These are phyloP conservation scores for Umbelopsis vinacea DNA, from an alignment of 192 early-diverging fungal genomes.

Conservation along the genomic window DNA sequence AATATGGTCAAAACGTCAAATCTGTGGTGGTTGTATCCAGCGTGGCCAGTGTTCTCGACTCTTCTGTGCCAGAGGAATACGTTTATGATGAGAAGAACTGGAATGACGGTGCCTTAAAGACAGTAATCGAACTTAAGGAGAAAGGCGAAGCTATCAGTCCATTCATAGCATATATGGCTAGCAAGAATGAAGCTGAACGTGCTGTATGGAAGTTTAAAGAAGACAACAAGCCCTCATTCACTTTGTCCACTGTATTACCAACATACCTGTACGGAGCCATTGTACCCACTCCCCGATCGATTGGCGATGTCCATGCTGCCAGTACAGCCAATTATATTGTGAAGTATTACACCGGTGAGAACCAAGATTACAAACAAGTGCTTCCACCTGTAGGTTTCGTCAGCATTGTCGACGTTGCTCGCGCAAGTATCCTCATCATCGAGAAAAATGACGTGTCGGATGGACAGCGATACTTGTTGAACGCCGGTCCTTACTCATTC, in stretches of 20 bases:
- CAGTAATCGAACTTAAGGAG: not conserved
- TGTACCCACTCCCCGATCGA: too few species aligned
- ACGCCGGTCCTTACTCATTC: not conserved
- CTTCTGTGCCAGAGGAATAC: not conserved
- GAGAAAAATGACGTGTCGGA: not conserved
- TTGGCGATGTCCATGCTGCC: too few species aligned
- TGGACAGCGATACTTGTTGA: slow-evolving; percentile 12
- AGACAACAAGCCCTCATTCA: not conserved
- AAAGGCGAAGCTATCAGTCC: not conserved
- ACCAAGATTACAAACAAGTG: not conserved
- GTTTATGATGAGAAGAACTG: slow-evolving; percentile 3
- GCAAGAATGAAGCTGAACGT: slow-evolving; percentile 13
- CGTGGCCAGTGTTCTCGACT: slow-evolving; percentile 28
- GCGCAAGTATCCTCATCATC: not conserved
- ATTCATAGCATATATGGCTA: not conserved
- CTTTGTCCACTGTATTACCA: not conserved
- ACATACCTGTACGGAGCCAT: too few species aligned
- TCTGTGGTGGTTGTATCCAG: slow-evolving; percentile 53
- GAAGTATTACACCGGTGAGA: not conserved
- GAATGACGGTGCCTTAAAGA: not conserved
- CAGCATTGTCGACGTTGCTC: not conserved
- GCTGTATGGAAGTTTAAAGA: slow-evolving; percentile 5
- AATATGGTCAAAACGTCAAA: slow-evolving; percentile 29
- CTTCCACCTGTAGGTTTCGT: not conserved
- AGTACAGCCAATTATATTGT: too few species aligned